phyloP scores from a whole-genome alignment of 2,329 filamentous ascomycete genomes.

The Cryoendolithus antarcticus region DNA sequence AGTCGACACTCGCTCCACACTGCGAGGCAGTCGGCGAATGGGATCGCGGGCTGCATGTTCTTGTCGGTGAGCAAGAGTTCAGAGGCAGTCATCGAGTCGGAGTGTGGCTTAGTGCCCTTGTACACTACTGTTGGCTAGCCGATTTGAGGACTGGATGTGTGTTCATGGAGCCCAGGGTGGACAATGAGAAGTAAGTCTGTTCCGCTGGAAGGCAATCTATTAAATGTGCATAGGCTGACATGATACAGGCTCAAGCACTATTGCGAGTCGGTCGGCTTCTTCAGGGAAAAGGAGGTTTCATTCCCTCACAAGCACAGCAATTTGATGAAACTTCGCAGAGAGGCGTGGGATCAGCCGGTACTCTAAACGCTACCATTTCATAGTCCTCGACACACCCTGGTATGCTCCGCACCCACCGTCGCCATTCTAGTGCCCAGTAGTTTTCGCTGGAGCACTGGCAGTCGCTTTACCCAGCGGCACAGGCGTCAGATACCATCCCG shows the following conservation, averaged over 20 bases:
- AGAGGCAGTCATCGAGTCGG: slow-evolving; percentile 64
- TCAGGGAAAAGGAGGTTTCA: slow-evolving; percentile 71
- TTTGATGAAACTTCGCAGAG: slow-evolving; percentile 65
- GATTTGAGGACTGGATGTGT: slow-evolving; percentile 74
- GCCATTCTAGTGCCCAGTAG: too few species aligned
- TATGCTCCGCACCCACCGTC: too few species aligned
- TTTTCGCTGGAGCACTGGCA: too few species aligned
- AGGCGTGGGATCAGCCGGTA: slow-evolving; percentile 62
- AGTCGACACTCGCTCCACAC: slow-evolving; percentile 64
- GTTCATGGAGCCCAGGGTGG: slow-evolving; percentile 77
- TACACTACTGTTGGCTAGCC: slow-evolving; percentile 72
- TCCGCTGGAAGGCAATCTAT: too few species aligned
- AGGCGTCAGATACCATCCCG: too few species aligned
- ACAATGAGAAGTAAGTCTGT: slow-evolving; percentile 43
- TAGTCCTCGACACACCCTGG: too few species aligned
- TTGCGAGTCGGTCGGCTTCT: slow-evolving; percentile 63
- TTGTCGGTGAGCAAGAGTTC: slow-evolving; percentile 88
- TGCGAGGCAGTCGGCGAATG: slow-evolving; percentile 59
- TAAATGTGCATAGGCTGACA: too few species aligned
- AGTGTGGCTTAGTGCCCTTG: slow-evolving; percentile 70
- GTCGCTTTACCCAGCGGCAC: too few species aligned
- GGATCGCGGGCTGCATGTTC: slow-evolving; percentile 76
- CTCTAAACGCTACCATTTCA: slow-evolving; percentile 4
- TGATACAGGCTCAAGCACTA: slow-evolving; percentile 52
- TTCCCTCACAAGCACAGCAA: slow-evolving; percentile 91